A percentile compares a stretch with the other conserved stretches of the same genome.
Conservation (phyloP, 306 rosid species). For the Glycyrrhiza uralensis region DNA sequence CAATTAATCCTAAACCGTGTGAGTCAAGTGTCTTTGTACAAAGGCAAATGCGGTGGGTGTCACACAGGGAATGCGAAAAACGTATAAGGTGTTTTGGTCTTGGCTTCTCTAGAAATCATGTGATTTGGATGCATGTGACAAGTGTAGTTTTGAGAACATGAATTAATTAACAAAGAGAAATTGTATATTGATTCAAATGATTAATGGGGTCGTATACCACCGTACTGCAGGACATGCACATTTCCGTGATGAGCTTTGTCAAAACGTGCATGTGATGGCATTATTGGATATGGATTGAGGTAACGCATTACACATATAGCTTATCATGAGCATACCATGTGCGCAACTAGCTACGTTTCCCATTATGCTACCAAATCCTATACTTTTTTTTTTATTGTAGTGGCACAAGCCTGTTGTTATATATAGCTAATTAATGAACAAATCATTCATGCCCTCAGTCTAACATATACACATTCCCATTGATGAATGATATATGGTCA, state of each 20-base stretch:
- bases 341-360: slow-evolving; percentile 11
- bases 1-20: too few relatives aligned
- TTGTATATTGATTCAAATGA: slow-evolving; percentile 10
- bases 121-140: neutral
- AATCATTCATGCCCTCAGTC: slow-evolving; percentile 1
- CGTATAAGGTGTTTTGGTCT: neutral
- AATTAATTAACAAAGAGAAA: slow-evolving; percentile 1
- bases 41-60: slow-evolving; percentile 1
- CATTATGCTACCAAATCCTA: neutral
- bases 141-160: neutral
- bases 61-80: neutral
- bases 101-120: too few relatives aligned
- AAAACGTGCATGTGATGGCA: slow-evolving; percentile 37
- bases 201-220: slow-evolving; percentile 19
- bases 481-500: neutral
- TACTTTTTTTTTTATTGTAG: neutral
- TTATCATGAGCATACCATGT: slow-evolving; percentile 38
- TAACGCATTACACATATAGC: neutral
- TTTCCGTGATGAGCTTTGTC: slow-evolving; percentile 10
- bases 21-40: slow-evolving; percentile 1
- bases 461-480: neutral
- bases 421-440: too few relatives aligned
- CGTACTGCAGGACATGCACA: slow-evolving; percentile 27
- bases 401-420: slow-evolving; percentile 1
- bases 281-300: slow-evolving; percentile 15